Percentiles rank a stretch among this genome's conserved stretches.
These are phyloP conservation scores for Paracorniculantispora psalliotae DNA, from an alignment of 2,329 filamentous ascomycete species.

Conservation along the genomic window DNA sequence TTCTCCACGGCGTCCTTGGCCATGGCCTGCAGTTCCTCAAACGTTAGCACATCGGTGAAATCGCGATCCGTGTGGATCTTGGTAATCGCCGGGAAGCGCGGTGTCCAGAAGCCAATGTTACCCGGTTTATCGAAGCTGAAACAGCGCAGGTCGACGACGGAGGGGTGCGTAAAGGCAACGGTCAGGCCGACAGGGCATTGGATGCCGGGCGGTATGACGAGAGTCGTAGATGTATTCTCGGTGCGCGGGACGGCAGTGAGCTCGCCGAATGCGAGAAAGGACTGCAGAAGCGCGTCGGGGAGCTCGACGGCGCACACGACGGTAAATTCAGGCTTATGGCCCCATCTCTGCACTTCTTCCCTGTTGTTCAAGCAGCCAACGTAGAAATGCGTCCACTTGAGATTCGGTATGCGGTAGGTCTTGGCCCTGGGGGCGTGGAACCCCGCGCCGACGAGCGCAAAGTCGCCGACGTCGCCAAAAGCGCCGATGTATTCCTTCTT, in stretches of 20 bases:
- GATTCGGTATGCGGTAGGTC: conserved; percentile 44
- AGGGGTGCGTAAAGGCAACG: conserved; percentile 60
- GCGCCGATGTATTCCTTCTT: conserved; percentile 80
- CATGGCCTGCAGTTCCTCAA: conserved; percentile 63
- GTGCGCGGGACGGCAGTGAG: conserved; percentile 35
- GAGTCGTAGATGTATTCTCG: conserved; percentile 36
- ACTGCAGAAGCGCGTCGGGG: conserved; percentile 44
- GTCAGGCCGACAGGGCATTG: conserved; percentile 39
- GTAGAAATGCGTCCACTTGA: conserved; percentile 77
- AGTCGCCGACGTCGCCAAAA: conserved; percentile 78
- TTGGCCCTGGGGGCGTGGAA: conserved; percentile 62
- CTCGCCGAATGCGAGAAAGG: conserved; percentile 44
- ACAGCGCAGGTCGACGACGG: conserved; percentile 76
- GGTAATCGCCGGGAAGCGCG: conserved; percentile 69
- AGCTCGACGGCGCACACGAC: conserved; percentile 62
- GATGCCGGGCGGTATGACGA: conserved; percentile 44
- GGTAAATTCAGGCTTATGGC: conserved; percentile 54
- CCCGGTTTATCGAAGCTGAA: conserved; percentile 71
- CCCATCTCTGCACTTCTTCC: conserved; percentile 47
- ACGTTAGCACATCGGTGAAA: conserved; percentile 63
- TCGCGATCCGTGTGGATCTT: conserved; percentile 75
- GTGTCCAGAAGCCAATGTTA: conserved; percentile 65
- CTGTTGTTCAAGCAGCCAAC: conserved; percentile 72
- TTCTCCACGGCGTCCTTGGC: conserved; percentile 52
- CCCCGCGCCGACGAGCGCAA: conserved; percentile 71